These are phyloP conservation scores for Erysimum cheiri DNA, from an alignment of 441 rosid genomes.

Conservation along the genomic window DNA sequence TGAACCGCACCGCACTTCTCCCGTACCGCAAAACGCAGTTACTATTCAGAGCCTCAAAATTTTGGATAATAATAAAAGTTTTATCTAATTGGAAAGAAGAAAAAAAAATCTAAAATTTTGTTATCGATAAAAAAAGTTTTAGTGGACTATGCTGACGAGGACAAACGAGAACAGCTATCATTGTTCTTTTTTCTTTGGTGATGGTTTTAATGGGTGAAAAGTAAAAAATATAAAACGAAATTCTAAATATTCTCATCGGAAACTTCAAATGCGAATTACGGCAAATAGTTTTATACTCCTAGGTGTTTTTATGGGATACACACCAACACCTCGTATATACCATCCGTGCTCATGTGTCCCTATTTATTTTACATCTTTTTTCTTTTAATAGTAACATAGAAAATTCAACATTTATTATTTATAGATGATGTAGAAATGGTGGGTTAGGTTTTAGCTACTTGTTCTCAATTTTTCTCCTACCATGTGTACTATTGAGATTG, in stretches of 20 bases:
- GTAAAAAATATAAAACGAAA: slow-evolving; percentile 32
- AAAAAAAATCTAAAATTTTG: background rate
- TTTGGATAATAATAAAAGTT: background rate
- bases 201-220: slow-evolving; percentile 4
- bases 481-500: background rate
- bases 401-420: background rate
- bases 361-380: background rate
- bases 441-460: slow-evolving; percentile 12
- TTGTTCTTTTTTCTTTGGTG: background rate
- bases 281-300: slow-evolving; percentile 11
- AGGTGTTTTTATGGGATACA: slow-evolving; percentile 22
- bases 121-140: slow-evolving; percentile 4
- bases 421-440: slow-evolving; percentile 1
- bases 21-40: too few species aligned
- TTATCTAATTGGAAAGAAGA: background rate
- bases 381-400: background rate
- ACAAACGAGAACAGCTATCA: slow-evolving; percentile 11
- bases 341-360: slow-evolving; percentile 26
- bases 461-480: background rate
- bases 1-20: too few species aligned
- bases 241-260: slow-evolving; percentile 40
- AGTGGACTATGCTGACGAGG: slow-evolving; percentile 16
- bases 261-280: slow-evolving; percentile 31
- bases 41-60: too few species aligned
- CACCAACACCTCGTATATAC: slow-evolving; percentile 25